Percentiles rank a stretch among this genome's conserved stretches.
Conservation (phyloP, 805 yeast genomes). For the Nakazawaea sp. region DNA sequence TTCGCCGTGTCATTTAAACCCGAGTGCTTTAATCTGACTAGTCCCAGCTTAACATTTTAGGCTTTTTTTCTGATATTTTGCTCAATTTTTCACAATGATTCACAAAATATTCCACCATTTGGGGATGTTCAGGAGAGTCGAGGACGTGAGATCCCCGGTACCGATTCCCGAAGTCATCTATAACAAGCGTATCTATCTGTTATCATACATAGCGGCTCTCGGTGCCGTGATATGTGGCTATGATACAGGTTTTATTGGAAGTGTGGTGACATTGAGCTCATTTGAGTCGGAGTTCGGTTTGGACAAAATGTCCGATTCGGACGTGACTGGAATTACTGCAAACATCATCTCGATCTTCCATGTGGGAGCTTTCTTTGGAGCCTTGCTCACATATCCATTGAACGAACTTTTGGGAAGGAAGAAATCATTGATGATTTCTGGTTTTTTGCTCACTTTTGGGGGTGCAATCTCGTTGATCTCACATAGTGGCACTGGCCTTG, state of each 20-base stretch:
- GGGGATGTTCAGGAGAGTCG: slow-evolving; percentile 9
- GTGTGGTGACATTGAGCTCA: slow-evolving; percentile 39
- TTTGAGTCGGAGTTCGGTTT: slow-evolving; percentile 39
- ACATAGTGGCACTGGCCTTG: slow-evolving; percentile 26
- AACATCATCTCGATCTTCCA: slow-evolving; percentile 43
- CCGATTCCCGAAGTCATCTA: slow-evolving; percentile 34
- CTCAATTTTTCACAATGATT: no score
- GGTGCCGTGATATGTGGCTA: slow-evolving; percentile 49
- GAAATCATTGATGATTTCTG: slow-evolving; percentile 30
- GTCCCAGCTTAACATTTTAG: neutral
- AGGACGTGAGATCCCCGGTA: slow-evolving; percentile 3
- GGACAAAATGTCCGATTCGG: slow-evolving; percentile 20
- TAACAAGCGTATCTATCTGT: slow-evolving; percentile 34
- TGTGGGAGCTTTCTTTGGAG: slow-evolving; percentile 46
- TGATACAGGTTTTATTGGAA: slow-evolving; percentile 51
- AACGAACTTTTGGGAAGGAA: slow-evolving; percentile 34
- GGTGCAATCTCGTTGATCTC: slow-evolving; percentile 35
- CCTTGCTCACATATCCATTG: slow-evolving; percentile 34
- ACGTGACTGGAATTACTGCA: slow-evolving; percentile 24
- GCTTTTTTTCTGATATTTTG: neutral
- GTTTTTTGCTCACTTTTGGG: slow-evolving; percentile 35
- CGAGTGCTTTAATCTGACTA: neutral
- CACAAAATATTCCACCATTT: slow-evolving; percentile 1
- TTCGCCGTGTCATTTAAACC: neutral
- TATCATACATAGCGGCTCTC: slow-evolving; percentile 37